Conservation (phyloP, 176 grass and related monocot genomes). For the Avena eriantha region DNA sequence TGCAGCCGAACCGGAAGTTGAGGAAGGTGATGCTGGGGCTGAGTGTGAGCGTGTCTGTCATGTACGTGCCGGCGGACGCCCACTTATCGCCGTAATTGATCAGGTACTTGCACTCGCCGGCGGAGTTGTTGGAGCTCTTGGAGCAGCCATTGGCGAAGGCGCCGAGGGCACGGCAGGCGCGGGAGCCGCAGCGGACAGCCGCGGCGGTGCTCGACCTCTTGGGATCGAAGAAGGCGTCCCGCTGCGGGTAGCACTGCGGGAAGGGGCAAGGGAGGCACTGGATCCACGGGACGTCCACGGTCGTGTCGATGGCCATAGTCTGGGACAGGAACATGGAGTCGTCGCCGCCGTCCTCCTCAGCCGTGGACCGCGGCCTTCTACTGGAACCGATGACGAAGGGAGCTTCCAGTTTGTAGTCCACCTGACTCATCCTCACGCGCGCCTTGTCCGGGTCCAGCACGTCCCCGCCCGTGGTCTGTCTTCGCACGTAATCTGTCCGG, state of each 20-base stretch:
- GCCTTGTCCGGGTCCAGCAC: not conserved
- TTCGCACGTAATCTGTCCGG: not conserved
- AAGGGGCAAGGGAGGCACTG: conserved; percentile 28
- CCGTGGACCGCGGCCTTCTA: not conserved
- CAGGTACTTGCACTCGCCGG: conserved; percentile 12
- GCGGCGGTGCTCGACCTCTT: not conserved
- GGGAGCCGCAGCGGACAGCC: conserved; percentile 34
- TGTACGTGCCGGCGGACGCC: conserved; percentile 17
- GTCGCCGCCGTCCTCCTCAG: not conserved
- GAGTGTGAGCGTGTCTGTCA: conserved; percentile 29
- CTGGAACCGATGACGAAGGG: conserved; percentile 3
- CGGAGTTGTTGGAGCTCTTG: not conserved
- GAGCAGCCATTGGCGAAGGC: not conserved
- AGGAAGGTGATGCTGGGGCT: conserved; percentile 30
- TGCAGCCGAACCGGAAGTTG: conserved; percentile 64
- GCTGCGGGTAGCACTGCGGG: conserved; percentile 12
- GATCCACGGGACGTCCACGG: conserved; percentile 25
- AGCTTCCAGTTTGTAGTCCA: not conserved
- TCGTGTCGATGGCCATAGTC: conserved; percentile 28
- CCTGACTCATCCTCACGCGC: not conserved
- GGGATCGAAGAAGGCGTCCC: conserved; percentile 2
- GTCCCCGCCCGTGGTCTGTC: not conserved
- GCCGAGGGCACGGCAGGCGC: conserved; percentile 41
- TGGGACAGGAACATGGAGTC: conserved; percentile 21
- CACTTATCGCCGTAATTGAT: not conserved